These are phyloP conservation scores for Penicillium sp. DNA, from an alignment of 2,329 filamentous ascomycete genomes.

Conservation along the genomic window DNA sequence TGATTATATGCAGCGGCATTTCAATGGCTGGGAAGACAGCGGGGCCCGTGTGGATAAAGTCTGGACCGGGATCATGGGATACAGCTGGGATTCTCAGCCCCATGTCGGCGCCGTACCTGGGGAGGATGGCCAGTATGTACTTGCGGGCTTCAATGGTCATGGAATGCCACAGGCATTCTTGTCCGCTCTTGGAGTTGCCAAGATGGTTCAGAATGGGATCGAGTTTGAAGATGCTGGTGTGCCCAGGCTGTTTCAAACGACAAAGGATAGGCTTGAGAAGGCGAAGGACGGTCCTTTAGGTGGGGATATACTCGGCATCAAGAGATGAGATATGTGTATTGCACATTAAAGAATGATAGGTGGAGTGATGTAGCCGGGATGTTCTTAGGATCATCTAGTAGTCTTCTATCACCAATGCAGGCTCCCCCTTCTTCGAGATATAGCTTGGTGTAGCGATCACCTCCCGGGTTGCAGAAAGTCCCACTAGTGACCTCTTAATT, in stretches of 20 bases:
- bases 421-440: not conserved
- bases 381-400: not conserved
- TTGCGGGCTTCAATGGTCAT: constrained; percentile 58
- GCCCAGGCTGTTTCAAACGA: constrained; percentile 29
- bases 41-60: constrained; percentile 28
- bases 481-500: not conserved
- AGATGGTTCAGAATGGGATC: constrained; percentile 42
- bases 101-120: constrained; percentile 47
- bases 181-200: constrained; percentile 50
- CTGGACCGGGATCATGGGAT: constrained; percentile 46
- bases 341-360: no score
- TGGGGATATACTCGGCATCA: not conserved
- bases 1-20: constrained; percentile 33
- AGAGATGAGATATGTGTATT: not conserved
- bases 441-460: not conserved
- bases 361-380: not conserved
- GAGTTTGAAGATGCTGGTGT: constrained; percentile 25
- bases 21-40: constrained; percentile 32
- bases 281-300: not conserved
- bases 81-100: constrained; percentile 45
- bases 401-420: not conserved
- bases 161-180: constrained; percentile 55
- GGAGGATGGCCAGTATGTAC: constrained; percentile 46
- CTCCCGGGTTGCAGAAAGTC: no score
- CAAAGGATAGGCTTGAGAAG: not conserved